Base-by-base conservation (phyloP, 768 basidiomycete species). In the Suillus spraguei region DNA sequence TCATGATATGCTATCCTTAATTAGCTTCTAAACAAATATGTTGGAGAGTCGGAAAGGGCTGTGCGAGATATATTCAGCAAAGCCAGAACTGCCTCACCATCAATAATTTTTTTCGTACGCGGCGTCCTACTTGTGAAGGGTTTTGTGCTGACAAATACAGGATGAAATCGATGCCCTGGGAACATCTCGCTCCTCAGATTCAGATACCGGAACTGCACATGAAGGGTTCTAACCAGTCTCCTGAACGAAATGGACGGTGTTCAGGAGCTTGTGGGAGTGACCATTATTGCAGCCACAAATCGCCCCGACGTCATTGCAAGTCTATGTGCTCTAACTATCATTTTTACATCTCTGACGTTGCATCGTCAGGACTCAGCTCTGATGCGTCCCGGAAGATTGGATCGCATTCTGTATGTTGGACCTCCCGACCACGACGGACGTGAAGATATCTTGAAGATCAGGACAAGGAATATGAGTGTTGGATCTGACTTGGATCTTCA, bases 191-290 rank as follows among this genome's bases (percentile, higher is more conserved):
- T n/a, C n/a, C n/a, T 71, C 78, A 0, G 85, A 87, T 52, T 73
- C 71, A 8, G 84, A 87, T 17, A 77, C 78, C 3, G 87, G 87
- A 47, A 74, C 79, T 6, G 76, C 79, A 0, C 91, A 95, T 68
- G 91, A 94, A 68, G 95, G 9, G 94, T 98, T 14, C 82, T 99
- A 9, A 96, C 96, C 2, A 97, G 89, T 64, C 81, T 99, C 14
- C 74, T 99, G 62, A 99, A 97, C 71, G 97, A 99, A 73, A 99
- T 99, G 95, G 97, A 99, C 71, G 97, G 97, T 22, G 92, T 99
- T 0, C 94, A 98, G 76, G 95, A 97, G 76, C 81, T 99, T 22
- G 81, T 91, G 20, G 95, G 96, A 0, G 97, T 99, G n/a, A 96
- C 94, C 0, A 86, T 98, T 39, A 86, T 99, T 11, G 97, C 95